Evolutionary conservation across 2,329 filamentous ascomycete species (phyloP), one percentile per base, ranked within the genome.

Genomic region (Zymoseptoria pseudotritici): DNA sequence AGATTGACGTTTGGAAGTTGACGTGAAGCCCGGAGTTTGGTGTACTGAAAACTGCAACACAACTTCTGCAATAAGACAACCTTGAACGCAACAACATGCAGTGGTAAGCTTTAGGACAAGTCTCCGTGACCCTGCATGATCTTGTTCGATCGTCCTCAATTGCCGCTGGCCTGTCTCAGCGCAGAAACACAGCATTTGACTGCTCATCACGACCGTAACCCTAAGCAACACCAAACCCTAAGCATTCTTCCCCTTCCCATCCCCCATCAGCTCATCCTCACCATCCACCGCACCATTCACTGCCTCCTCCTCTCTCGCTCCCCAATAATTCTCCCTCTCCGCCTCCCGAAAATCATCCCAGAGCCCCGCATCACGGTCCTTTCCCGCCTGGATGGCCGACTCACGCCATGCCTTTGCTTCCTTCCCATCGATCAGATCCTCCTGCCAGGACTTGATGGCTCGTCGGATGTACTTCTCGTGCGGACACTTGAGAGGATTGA

Each of bases 261-360:
- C 54, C 10, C 24, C 31, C 13, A 11, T 59, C 53, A 50, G 52
- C 29, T 53, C 58, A 49, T 50, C 61, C 19, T 53, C 29, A 9
- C 60, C 55, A 22, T 42, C 55, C 31, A 53, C 49, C 54, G 26
- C 54, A n/a, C 26, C 26, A 9, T 60, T 29, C 17, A 9, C 52
- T 51, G 58, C n/a, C 53, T 57, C 51, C 42, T 60, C 57, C 36
- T 55, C 29, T 24, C 55, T 50, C 31, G 29, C 13, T 53, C 83
- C 83, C 81, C 83, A 86, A 64, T 80, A 82, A 58, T 76, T 70
- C 68, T 86, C 82, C 13, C 79, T 79, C 60, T 84, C 79, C 53
- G 74, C 70, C 53, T 79, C 78, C 69, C 84, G 81, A 72, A 80
- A 83, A 5, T 73, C 73, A 65, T 87, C 83, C 62, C 82, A 87